Conservation (phyloP, 495 filamentous ascomycete species). For the Thermothielavioides terrestris region DNA sequence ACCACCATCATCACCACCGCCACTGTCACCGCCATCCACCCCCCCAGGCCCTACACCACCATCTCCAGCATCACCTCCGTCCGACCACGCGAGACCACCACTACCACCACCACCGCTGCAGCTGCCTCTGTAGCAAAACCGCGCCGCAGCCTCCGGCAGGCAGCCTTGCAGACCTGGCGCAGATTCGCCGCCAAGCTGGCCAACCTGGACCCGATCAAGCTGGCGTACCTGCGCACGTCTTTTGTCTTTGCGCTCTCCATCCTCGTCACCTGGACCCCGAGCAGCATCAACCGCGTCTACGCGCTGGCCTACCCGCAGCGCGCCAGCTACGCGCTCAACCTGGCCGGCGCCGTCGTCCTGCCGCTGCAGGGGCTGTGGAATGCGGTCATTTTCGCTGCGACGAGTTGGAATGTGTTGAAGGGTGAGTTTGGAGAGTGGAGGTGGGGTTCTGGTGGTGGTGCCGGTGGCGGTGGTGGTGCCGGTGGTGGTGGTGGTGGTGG, state of each 20-base stretch:
- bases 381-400: constrained; percentile 65
- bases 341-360: constrained; percentile 63
- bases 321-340: constrained; percentile 58
- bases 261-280: constrained; percentile 77
- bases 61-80: constrained; percentile 17
- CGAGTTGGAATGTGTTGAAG: constrained; percentile 34
- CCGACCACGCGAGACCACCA: background rate
- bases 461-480: background rate
- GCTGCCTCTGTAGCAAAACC: constrained; percentile 10
- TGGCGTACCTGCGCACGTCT: constrained; percentile 71
- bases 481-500: background rate
- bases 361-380: constrained; percentile 85
- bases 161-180: constrained; percentile 12
- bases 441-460: background rate
- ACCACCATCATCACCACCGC: background rate
- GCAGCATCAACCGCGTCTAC: constrained; percentile 68
- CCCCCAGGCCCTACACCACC: constrained; percentile 13
- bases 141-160: background rate
- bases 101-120: too few relatives aligned
- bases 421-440: constrained; percentile 17
- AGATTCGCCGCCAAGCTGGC: constrained; percentile 23
- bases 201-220: constrained; percentile 52
- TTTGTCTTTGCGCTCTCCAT: constrained; percentile 74
- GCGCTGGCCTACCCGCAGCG: constrained; percentile 49
- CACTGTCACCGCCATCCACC: background rate